Base-by-base conservation (phyloP, 345 rosid genomes). In the Nasturtium officinale region DNA sequence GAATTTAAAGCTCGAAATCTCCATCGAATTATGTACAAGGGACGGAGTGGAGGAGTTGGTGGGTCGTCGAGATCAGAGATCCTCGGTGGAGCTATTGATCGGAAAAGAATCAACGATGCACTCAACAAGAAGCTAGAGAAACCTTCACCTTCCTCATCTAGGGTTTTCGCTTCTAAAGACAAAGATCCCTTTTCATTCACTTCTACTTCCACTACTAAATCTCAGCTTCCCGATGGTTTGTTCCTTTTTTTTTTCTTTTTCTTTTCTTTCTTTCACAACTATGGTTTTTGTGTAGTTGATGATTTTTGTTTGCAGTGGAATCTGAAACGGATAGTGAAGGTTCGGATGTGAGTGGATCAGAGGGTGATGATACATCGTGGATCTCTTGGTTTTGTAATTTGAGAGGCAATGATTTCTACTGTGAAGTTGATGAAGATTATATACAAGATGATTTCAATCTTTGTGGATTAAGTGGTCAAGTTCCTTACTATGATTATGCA, bases 401-500 rank as follows among this genome's bases (percentile, higher is more conserved):
- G 82, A 75, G 96, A 46, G 97, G 99, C 38, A 95, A 95, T 83
- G 97, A 91, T 69, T 91, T 94, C 73, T 94, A 89, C 74, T 94
- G 98, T 78, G 98, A 94, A 82, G 93, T 94, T 20, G 97, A 95
- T 82, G 99, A 95, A 37, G 97, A 95, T 12, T 95, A 91, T 81
- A 91, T 95, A 52, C 99, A 95, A 77, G 99, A 95, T 82, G 99
- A 95, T 76, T 95, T 95, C 51, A 95, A 95, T 81, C 99, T 95
- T 45, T 95, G 97, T 76, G 99, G 99, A 42, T 78, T 95, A 74
- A 94, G 99, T 84, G 84, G 93, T 78, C 97, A 95, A 95, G 96
- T 95, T 78, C 99, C 97, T 3, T 95, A 87, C 77, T 95, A 73
- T 64, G 82, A 79, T 65, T 95, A 86, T 80, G 99, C 99, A 1